These are phyloP conservation scores for Maudiozyma turicensis DNA, from an alignment of 805 yeast species.

Conservation along the genomic window DNA sequence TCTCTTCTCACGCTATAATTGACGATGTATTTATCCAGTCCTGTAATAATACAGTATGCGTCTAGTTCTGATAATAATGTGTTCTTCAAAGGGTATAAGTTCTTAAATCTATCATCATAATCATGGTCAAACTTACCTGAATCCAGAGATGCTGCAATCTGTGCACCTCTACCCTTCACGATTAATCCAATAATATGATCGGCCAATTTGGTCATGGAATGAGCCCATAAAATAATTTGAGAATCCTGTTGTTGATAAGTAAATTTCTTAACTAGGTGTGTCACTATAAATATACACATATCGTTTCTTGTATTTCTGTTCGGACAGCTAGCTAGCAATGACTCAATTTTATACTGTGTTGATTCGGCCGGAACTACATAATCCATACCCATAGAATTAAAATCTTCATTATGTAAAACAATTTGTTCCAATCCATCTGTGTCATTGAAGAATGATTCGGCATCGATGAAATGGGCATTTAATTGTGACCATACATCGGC, in stretches of 20 bases:
- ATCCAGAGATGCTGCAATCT: slow-evolving; percentile 43
- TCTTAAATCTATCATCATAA: slow-evolving; percentile 30
- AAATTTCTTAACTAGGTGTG: slow-evolving; percentile 37
- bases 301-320: slow-evolving; percentile 62
- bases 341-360: slow-evolving; percentile 1
- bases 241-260: slow-evolving; percentile 43
- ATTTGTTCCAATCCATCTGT: slow-evolving; percentile 25
- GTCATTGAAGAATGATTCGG: slow-evolving; percentile 33
- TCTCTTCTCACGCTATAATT: slow-evolving; percentile 14
- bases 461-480: slow-evolving; percentile 32
- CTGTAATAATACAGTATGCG: slow-evolving; percentile 35
- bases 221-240: slow-evolving; percentile 47
- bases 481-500: slow-evolving; percentile 27
- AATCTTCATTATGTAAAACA: slow-evolving; percentile 26
- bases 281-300: slow-evolving; percentile 38
- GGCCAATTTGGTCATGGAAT: slow-evolving; percentile 76
- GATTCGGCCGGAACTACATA: background rate
- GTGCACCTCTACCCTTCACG: slow-evolving; percentile 78
- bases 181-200: slow-evolving; percentile 70
- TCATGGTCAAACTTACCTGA: slow-evolving; percentile 27
- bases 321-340: slow-evolving; percentile 22
- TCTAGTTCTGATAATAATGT: slow-evolving; percentile 58
- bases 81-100: slow-evolving; percentile 67
- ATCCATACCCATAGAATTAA: slow-evolving; percentile 5
- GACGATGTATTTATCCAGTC: slow-evolving; percentile 30